Evolutionary conservation across 176 grass and related monocot species (phyloP), one percentile per base, ranked within the genome.

Genomic region (Thinopyrum elongatum): DNA sequence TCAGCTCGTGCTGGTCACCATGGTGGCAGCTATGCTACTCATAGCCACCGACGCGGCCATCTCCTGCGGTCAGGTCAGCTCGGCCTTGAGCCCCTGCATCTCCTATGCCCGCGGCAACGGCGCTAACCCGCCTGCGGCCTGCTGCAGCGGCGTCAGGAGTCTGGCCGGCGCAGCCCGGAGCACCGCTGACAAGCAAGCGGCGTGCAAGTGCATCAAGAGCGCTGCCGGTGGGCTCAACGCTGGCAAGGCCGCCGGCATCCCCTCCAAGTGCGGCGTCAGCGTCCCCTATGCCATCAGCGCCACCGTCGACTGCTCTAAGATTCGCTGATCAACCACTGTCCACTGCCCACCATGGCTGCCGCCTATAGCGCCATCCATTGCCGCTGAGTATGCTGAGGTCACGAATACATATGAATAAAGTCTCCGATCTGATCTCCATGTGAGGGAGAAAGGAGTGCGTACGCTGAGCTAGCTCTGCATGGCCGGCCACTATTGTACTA

Each of bases 241-340:
- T 19, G 84, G 74, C 1, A 80, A 71, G 34, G 84, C 71, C 19
- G 41, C 88, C 1, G 14, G 46, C 79, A 78, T 90, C 63, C 88
- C 88, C 0, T 23, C 70, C 63, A 70, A 79, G 89, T 90, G 89
- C 29, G 84, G 84, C 10, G 89, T 90, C 55, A 87, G 29, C 47
- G 7, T 90, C 72, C 79, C 79, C 1, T 90, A 87, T 28, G 10
- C 89, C 84, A 90, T 90, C 84, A 87, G 89, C 64, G 1, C 80
- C 22, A 66, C 73, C 51, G 74, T 66, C 15, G 71, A 90, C 64
- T 90, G 89, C 61, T 77, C 68, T 60, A 86, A 25, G 82, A 64
- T 64, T 25, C 27, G 13, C 26, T 64, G 61, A 64, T 64, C 61
- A 6, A 46, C 42, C 3, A 4, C 0, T 33, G 31, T 31, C 30